Evolutionary conservation across 192 early-diverging fungal genomes (phyloP), one percentile per base, ranked within the genome.

Genomic region (Entomortierella chlamydospora): DNA sequence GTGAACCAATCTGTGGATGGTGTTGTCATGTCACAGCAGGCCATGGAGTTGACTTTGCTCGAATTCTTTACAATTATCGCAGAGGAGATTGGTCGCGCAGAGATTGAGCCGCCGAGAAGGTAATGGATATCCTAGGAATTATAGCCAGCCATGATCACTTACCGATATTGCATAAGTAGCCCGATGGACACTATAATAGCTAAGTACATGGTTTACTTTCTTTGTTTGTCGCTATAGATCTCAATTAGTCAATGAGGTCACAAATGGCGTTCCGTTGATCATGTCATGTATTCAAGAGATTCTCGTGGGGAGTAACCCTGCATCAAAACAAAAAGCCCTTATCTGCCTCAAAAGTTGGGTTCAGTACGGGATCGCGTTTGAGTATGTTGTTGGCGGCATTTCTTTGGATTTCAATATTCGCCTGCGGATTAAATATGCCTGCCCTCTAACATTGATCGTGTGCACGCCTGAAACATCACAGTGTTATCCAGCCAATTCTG

Each of bases 301-400:
- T 25, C 63, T 79, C 4, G 34, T 79, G 15, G 68, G 76, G 10
- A 61, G 39, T n/a, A 64, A 57, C 39, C n/a, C 22, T 4, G 30
- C 47, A 45, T 65, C 84, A 31, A 83, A 86, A 56, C 70, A 82
- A 70, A 89, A 86, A 54, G 58, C 84, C 1, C 52, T 89, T 8
- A 63, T 68, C 22, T 89, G 87, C 59, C 65, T 89, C 43, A 81
- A 83, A 29, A 87, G 86, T 29, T 89, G 88, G 88, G 74, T 89
- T 43, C 76, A 82, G 55, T 89, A 89, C 51, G 85, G 86, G 8
- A 61, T 89, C 39, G n/a, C 82, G 1, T 82, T 86, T 33, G 86
- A 87, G 87, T 89, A 83, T 70, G 73, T 58, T 20, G 22, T 37
- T 33, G 7, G 26, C 4, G 43, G 5, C 42, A 47, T 20, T 47